Base-by-base conservation (phyloP, 495 filamentous ascomycete genomes). In the Tuber umbilicatum region DNA sequence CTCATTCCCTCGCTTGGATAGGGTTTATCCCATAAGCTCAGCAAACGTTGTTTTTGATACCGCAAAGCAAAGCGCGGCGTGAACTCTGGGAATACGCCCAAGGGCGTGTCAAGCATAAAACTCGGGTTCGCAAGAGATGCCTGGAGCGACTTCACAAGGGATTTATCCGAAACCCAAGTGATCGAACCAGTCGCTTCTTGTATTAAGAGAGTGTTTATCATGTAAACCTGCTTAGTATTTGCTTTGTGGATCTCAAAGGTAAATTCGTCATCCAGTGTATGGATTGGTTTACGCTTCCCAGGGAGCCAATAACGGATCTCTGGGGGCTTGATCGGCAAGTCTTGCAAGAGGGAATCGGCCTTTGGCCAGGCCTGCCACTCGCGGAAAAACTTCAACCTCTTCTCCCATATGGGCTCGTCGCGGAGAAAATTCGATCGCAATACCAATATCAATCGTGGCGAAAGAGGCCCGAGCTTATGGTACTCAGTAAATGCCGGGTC, bases 391-490 rank as follows among this genome's bases (percentile, higher is more conserved):
- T 70, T 40, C 39, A 71, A 70, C 35, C 74, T 50, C 9, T 60
- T 60, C 70, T 78, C 68, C 40, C 74, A 67, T 23, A 31, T 42
- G 21, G 73, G 39, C 42, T 43, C 78, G 27, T 50, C 45, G 7
- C 80, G 80, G 9, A 85, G 70, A 21, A 83, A 40, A 39, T 74
- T 72, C 43, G 76, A 82, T 50, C 87, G 80, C 21, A 88, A 80
- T 17, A 89, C 81, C 37, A 88, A 84, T 77, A 88, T 84, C 17
- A 89, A 74, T 72, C 81, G 84, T 0, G 87, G 86, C 2, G 87
- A 85, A n/a, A 89, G 75, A 5, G 85, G 85, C 5, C 85, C 84
- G 75, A 89, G 85, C 12, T 79, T 73, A 70, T 89, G 87, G 40
- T 84, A 82, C 12, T 83, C 82, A 1, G 84, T 85, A 37, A 80